Base-by-base conservation (phyloP, 2,329 filamentous ascomycete species). In the Colletotrichum siamense region DNA sequence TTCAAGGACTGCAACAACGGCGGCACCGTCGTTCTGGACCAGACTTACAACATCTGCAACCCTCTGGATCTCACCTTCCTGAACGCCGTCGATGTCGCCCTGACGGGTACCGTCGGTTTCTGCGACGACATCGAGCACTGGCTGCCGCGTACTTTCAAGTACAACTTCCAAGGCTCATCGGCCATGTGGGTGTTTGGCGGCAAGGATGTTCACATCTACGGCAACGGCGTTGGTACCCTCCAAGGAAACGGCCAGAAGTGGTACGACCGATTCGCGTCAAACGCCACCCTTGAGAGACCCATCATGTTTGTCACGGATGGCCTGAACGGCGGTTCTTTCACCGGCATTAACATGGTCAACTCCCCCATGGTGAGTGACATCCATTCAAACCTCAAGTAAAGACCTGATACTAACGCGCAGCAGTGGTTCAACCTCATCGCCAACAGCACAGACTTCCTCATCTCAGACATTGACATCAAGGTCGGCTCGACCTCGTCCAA, bases 41-140 rank as follows among this genome's bases (percentile, higher is more conserved):
- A 87, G 73, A 87, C 86, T 6, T 95, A 94, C 81, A 90, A 87
- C 3, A 89, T 95, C 76, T 92, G 89, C 16, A 94, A 91, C 0
- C 91, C 92, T 0, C 81, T 95, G 39, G 91, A 95, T 79, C 83
- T 94, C 79, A 93, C 91, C 0, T 94, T 93, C 81, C 84, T 94
- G 22, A 86, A 91, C 59, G 86, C 91, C 78, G 87, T 95, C 34
- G 93, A 95, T 81, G 84, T 94, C 6, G 89, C 91, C 86, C 86
- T 85, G 73, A 82, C 82, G 0, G 92, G 91, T 26, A 88, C 88
- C 26, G 87, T 94, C 24, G 86, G 89, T 72, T 95, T 95, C 84
- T 91, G 89, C 71, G 89, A 92, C 67, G 91, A 95, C 81, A 92
- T 92, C 3, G 88, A 91, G 78, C 95, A 94, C 83, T 95, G 93